Evolutionary conservation across 176 grass and related monocot species (phyloP), one percentile per base, ranked within the genome.

Genomic region (Carex cristatella): DNA sequence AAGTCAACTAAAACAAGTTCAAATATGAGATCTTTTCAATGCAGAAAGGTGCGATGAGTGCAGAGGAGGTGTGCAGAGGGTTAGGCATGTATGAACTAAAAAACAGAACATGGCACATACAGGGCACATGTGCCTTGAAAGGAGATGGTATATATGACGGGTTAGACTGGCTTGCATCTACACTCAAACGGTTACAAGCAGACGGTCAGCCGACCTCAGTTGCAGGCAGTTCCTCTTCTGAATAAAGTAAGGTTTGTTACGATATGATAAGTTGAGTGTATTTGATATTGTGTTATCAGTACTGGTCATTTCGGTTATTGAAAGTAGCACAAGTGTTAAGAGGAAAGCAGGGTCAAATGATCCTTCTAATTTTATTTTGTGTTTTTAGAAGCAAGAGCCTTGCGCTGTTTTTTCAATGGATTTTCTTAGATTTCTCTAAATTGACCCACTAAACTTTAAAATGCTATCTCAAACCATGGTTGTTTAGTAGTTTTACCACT

Each of bases 141-240:
- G 93, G 93, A 35, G 96, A 95, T 85, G 93, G 96, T 31, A 86
- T 99, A n/a, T 95, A 99, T 0, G 93, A 99, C 2, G 96, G 96
- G 1, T 87, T 99, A n/a, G 96, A 94, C 42, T 99, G 93, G 96
- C 88, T 99, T 3, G 90, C 90, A 15, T 91, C 88, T 68, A 94
- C 90, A 37, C 71, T 97, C 65, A 97, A 94, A 85, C 87, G 89
- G 69, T 81, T 97, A 76, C 92, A 92, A 79, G 85, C 87, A 3
- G 81, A 89, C 0, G 90, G 92, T 4, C 90, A 85, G 38, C 88
- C 88, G 15, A 97, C 94, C 78, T 91, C 91, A 37, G 86, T 97
- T 23, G 90, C 88, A 2, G 91, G 94, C 31, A 77, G 79, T 33
- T 81, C 75, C 14, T 87, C 85, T 56, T 81, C 72, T 87, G 78